Percentiles rank a stretch among this genome's conserved stretches.
Evolutionary conservation across 805 yeast genomes (phyloP).

Genomic region (Aciculoconidium aculeatum): DNA sequence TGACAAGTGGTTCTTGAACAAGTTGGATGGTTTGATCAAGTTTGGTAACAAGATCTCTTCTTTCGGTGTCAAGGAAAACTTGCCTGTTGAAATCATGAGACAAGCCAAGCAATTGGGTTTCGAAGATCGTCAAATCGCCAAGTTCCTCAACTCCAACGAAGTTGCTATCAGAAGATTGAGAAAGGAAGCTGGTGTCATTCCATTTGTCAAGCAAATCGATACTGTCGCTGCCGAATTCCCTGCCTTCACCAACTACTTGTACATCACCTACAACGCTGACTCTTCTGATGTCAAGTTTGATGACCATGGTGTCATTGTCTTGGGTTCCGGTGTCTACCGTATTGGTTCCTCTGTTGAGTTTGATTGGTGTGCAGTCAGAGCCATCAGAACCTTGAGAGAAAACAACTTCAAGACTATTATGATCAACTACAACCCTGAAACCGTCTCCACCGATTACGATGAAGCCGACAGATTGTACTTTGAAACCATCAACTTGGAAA

Average conservation of each 20-base stretch:
- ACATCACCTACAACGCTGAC: constrained; percentile 91
- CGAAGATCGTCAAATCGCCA: constrained; percentile 94
- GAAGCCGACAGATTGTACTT: constrained; percentile 96
- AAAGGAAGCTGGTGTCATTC: constrained; percentile 78
- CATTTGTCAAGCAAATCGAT: constrained; percentile 94
- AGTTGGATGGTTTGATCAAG: constrained; percentile 66
- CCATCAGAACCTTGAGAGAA: constrained; percentile 88
- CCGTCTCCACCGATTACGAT: constrained; percentile 97
- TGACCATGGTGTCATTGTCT: constrained; percentile 90
- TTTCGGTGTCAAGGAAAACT: constrained; percentile 50
- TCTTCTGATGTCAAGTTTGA: constrained; percentile 81
- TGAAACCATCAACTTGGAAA: constrained; percentile 90
- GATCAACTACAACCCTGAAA: constrained; percentile 98
- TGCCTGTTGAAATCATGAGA: constrained; percentile 59
- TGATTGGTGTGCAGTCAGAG: constrained; percentile 99
- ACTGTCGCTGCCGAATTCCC: constrained; percentile 99
- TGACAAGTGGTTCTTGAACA: constrained; percentile 94
- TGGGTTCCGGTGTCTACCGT: constrained; percentile 98
- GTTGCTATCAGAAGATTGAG: constrained; percentile 87
- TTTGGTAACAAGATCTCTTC: constrained; percentile 60
- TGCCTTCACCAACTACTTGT: constrained; percentile 88
- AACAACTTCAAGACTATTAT: constrained; percentile 86
- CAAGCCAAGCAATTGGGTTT: constrained; percentile 96
- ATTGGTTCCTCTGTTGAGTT: constrained; percentile 98
- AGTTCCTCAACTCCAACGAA: constrained; percentile 82